phyloP scores from a whole-genome alignment of 2,329 filamentous ascomycete species.

The Bipolaris victoriae region DNA sequence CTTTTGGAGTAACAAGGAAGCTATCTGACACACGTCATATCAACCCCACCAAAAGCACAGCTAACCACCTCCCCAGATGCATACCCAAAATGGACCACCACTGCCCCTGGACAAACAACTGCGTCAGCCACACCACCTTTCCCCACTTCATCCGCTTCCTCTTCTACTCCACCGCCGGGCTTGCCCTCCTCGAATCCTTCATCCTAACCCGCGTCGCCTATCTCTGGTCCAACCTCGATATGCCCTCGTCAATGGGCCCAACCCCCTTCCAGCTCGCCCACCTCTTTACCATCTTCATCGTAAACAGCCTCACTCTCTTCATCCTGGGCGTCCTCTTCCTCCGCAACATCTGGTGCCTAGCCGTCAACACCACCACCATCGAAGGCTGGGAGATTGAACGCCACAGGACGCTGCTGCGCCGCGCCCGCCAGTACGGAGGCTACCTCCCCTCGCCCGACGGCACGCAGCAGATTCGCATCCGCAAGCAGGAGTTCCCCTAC shows the following conservation, averaged over 20 bases:
- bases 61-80: conserved; percentile 56
- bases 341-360: conserved; percentile 64
- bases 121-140: conserved; percentile 80
- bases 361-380: conserved; percentile 78
- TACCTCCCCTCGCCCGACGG: conserved; percentile 64
- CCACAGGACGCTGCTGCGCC: conserved; percentile 54
- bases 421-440: conserved; percentile 60
- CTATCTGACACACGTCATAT: background rate
- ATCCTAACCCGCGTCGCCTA: conserved; percentile 64
- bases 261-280: conserved; percentile 63
- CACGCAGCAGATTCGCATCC: conserved; percentile 56
- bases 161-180: conserved; percentile 68
- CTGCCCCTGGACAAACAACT: conserved; percentile 84
- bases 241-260: conserved; percentile 76
- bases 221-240: conserved; percentile 68
- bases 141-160: conserved; percentile 84
- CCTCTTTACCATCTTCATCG: conserved; percentile 65
- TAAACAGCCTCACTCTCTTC: conserved; percentile 65
- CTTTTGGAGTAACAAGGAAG: background rate
- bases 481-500: conserved; percentile 79
- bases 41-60: background rate
- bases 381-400: conserved; percentile 72
- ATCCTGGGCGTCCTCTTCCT: conserved; percentile 69
- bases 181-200: conserved; percentile 66
- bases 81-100: conserved; percentile 86